phyloP scores from a whole-genome alignment of 805 yeast genomes.

The Zygotorulaspora chibaensis region DNA sequence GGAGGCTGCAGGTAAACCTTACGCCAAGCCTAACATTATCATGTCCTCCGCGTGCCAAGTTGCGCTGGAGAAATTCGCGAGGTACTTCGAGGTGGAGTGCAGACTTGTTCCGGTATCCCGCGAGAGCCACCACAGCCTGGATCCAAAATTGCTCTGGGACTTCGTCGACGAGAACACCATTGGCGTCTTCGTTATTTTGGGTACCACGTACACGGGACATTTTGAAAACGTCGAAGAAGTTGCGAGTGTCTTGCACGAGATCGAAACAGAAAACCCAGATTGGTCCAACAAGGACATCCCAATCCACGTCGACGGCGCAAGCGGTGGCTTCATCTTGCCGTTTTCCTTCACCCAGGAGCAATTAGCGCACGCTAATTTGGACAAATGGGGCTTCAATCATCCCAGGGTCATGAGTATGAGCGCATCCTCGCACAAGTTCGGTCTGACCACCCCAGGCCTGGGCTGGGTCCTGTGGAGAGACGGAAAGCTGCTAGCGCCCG shows the following conservation, averaged over 20 bases:
- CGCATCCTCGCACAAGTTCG: conserved; percentile 91
- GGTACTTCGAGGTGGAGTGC: conserved; percentile 88
- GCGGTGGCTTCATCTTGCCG: conserved; percentile 88
- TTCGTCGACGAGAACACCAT: conserved; percentile 86
- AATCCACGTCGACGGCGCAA: conserved; percentile 91
- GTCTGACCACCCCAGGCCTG: conserved; percentile 82
- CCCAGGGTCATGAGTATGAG: conserved; percentile 79
- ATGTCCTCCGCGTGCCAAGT: conserved; percentile 95
- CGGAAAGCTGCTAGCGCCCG: conserved; percentile 57
- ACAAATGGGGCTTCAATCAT: conserved; percentile 72
- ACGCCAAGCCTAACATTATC: conserved; percentile 70
- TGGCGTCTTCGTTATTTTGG: conserved; percentile 83
- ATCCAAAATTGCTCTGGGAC: conserved; percentile 53
- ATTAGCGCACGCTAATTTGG: conserved; percentile 18
- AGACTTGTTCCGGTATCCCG: conserved; percentile 64
- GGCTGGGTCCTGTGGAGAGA: conserved; percentile 91
- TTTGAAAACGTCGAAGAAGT: conserved; percentile 72
- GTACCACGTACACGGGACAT: conserved; percentile 91
- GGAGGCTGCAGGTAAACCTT: conserved; percentile 54
- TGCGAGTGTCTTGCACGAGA: conserved; percentile 59
- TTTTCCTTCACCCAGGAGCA: conserved; percentile 66
- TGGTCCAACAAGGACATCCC: conserved; percentile 52
- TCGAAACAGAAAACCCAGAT: conserved; percentile 40
- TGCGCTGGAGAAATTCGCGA: conserved; percentile 88
- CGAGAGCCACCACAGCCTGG: conserved; percentile 60